Evolutionary conservation across 2,329 filamentous ascomycete genomes (phyloP).

Genomic region (Leptographium galeiforme): DNA sequence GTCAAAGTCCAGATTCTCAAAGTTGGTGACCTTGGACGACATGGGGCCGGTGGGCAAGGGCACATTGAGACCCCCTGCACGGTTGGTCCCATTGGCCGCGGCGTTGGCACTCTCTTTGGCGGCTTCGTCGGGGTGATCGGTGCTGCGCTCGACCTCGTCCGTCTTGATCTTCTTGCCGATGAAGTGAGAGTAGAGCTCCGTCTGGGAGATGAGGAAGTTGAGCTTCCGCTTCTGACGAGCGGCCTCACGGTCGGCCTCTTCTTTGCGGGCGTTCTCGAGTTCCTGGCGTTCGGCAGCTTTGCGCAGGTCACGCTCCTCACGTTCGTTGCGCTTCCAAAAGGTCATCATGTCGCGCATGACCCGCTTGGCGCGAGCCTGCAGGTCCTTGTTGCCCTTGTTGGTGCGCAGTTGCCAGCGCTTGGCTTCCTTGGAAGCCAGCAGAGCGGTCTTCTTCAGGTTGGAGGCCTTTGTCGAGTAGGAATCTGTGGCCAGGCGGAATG

Average conservation of each 20-base stretch:
- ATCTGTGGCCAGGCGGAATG: constrained; percentile 74
- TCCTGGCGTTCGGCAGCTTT: constrained; percentile 93
- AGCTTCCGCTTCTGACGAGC: constrained; percentile 97
- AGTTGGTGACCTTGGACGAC: constrained; percentile 68
- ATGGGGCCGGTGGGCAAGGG: constrained; percentile 39
- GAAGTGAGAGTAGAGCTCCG: constrained; percentile 97
- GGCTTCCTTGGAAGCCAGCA: constrained; percentile 91
- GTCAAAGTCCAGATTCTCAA: constrained; percentile 91
- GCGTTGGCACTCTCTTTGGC: constrained; percentile 33
- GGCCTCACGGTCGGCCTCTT: constrained; percentile 92
- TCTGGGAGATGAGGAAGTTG: constrained; percentile 98
- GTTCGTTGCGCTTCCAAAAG: constrained; percentile 98
- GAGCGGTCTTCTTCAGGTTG: constrained; percentile 96
- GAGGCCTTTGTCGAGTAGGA: constrained; percentile 79
- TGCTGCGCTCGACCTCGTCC: constrained; percentile 81
- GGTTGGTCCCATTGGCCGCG: background rate
- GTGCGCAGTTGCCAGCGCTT: constrained; percentile 94
- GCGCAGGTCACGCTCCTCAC: constrained; percentile 86
- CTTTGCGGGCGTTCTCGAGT: constrained; percentile 89
- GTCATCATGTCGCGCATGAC: constrained; percentile 99
- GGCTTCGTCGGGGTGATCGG: constrained; percentile 63
- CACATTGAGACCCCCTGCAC: constrained; percentile 24
- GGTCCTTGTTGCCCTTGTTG: constrained; percentile 97
- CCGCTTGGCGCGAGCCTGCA: constrained; percentile 90
- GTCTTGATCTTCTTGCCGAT: constrained; percentile 99